A percentile compares a stretch with the other conserved stretches of the same genome.
Conservation (phyloP, 176 grass and related monocot species). For the Tillandsia fasciculata region DNA sequence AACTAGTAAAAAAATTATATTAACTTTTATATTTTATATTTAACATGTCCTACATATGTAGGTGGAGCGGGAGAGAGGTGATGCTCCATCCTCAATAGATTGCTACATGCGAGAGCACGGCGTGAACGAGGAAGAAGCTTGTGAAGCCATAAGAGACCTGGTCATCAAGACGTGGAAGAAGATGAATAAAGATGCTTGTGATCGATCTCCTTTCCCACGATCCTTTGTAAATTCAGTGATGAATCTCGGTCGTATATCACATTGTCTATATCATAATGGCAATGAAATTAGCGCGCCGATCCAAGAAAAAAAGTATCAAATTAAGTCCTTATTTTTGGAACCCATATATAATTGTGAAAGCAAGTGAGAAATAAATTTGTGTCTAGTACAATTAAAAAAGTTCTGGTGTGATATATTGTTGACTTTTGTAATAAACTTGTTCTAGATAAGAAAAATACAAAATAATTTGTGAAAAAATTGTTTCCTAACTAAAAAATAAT, state of each 20-base stretch:
- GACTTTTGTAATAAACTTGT: too few species aligned
- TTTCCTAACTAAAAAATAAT: too few species aligned
- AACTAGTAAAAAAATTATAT: too few species aligned
- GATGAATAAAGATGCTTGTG: constrained; percentile 21
- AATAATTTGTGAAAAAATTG: too few species aligned
- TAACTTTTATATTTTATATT: too few species aligned
- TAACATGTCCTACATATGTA: too few species aligned
- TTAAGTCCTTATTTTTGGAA: constrained; percentile 23
- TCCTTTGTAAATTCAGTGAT: constrained; percentile 10
- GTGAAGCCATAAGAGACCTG: not conserved
- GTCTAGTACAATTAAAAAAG: too few species aligned
- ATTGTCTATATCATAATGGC: constrained; percentile 28
- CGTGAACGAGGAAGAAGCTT: constrained; percentile 16
- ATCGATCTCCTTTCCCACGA: not conserved
- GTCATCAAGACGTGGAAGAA: constrained; percentile 26
- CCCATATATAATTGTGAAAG: not conserved
- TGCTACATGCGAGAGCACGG: constrained; percentile 27
- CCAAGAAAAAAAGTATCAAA: constrained; percentile 22
- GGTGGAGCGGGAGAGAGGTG: constrained; percentile 15
- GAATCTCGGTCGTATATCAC: constrained; percentile 36
- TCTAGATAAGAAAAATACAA: too few species aligned
- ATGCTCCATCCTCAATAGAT: constrained; percentile 27
- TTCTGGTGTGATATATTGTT: too few species aligned
- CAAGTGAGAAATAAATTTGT: too few species aligned
- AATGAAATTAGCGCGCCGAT: constrained; percentile 33